Percentiles rank a stretch among this genome's conserved stretches.
These are phyloP conservation scores for Penicillium crustosum DNA, from an alignment of 2,329 filamentous ascomycete genomes.

Conservation along the genomic window DNA sequence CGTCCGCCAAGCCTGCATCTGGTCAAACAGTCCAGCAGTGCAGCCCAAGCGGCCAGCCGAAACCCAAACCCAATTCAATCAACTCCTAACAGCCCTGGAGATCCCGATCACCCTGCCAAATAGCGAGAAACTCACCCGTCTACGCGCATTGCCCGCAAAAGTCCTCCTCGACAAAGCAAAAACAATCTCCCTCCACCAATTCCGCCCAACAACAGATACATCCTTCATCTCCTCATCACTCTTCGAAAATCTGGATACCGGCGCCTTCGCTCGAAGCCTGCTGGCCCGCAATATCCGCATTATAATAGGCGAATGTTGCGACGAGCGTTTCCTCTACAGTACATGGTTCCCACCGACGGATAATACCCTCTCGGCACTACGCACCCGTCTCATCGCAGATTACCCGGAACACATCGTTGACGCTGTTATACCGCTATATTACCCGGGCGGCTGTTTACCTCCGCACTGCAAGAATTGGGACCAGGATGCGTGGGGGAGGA, in stretches of 20 bases:
- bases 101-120: slow-evolving; percentile 45
- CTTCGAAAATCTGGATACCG: slow-evolving; percentile 50
- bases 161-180: slow-evolving; percentile 46
- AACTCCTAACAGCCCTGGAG: slow-evolving; percentile 47
- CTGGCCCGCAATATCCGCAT: slow-evolving; percentile 49
- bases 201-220: slow-evolving; percentile 54
- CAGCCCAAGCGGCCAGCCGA: slow-evolving; percentile 52
- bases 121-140: slow-evolving; percentile 47
- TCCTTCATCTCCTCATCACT: slow-evolving; percentile 48
- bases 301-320: slow-evolving; percentile 55
- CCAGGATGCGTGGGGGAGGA: slow-evolving; percentile 51
- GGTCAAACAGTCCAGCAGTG: slow-evolving; percentile 54
- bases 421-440: slow-evolving; percentile 48
- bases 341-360: slow-evolving; percentile 49
- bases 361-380: slow-evolving; percentile 45
- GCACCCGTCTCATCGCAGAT: slow-evolving; percentile 52
- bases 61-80: slow-evolving; percentile 54
- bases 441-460: slow-evolving; percentile 43
- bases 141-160: slow-evolving; percentile 43
- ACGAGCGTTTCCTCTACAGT: slow-evolving; percentile 56
- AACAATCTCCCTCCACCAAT: slow-evolving; percentile 52
- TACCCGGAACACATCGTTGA: slow-evolving; percentile 50
- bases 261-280: slow-evolving; percentile 49
- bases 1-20: slow-evolving; percentile 55
- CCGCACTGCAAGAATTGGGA: slow-evolving; percentile 46